Evolutionary conservation across 2,329 filamentous ascomycete species (phyloP), one percentile per base, ranked within the genome.

Genomic region (Metarhizium robertsii): DNA sequence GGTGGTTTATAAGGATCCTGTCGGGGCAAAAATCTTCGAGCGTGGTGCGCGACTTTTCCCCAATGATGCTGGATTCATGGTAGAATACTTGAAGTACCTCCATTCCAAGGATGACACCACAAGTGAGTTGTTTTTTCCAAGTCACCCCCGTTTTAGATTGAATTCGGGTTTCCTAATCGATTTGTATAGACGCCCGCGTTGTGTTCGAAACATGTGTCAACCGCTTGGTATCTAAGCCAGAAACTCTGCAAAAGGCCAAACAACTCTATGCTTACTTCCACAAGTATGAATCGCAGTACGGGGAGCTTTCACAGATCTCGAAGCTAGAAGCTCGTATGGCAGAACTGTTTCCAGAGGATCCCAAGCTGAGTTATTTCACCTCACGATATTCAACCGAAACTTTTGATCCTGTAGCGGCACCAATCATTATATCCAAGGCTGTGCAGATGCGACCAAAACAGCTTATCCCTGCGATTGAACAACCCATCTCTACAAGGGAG

Each of bases 151-250:
- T 1, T 36, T 47, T 29, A 10, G n/a, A 25, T 20, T 7, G 25
- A 20, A 46, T 38, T 14, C 6, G 46, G 47, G 25, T 49, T 13
- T 50, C 48, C 64, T 69, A 50, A 66, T 57, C 14, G 14, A 54
- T 46, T 6, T 18, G 7, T 20, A 38, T 62, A 92, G 91, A 99
- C 78, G 94, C 94, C 38, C 84, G 94, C 61, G 92, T 94, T 10
- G 91, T 96, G 2, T 99, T 99, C 65, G 94, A 97, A 69, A 96
- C 92, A 16, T 91, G 92, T 16, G 89, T 96, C 58, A 89, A 87
- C 66, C 86, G 86, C 59, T 80, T 97, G 47, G 82, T 87, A 7
- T 80, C 87, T 29, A 94, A 92, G 61, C 83, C 88, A 0, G 88
- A 91, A 61, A 83, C 83, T 11, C 73, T 86, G 1, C 72, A 79